These are phyloP conservation scores for Pythium diclinum DNA, from an alignment of 352 stramenopile genomes.

Conservation along the genomic window DNA sequence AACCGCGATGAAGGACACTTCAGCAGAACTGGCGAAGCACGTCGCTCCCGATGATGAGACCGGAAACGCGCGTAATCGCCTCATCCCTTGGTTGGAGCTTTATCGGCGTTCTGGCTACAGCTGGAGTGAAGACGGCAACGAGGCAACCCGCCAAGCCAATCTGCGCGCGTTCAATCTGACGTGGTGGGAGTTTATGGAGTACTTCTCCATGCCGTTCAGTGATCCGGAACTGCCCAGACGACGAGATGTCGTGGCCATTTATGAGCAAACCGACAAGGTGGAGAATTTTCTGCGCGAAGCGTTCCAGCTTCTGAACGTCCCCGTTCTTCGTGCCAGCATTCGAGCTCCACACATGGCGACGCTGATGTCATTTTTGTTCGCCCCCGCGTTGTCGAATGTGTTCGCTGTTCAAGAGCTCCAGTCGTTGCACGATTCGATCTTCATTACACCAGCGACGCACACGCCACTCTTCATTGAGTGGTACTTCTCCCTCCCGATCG, in stretches of 20 bases:
- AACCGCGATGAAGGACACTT: constrained; percentile 20
- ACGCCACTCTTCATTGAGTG: constrained; percentile 72
- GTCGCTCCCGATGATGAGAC: constrained; percentile 17
- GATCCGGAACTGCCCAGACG: constrained; percentile 53
- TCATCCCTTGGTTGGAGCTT: constrained; percentile 69
- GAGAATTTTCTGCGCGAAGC: constrained; percentile 55
- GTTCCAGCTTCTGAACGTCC: constrained; percentile 42
- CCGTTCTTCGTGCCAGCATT: constrained; percentile 43
- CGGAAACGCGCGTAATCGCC: constrained; percentile 23
- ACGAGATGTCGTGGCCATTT: constrained; percentile 61
- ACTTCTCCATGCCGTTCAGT: constrained; percentile 77
- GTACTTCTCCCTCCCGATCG: constrained; percentile 76
- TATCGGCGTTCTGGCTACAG: constrained; percentile 56
- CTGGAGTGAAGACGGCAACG: constrained; percentile 52
- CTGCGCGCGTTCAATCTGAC: constrained; percentile 45
- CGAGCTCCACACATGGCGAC: constrained; percentile 29
- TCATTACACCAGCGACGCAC: constrained; percentile 43
- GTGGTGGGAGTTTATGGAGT: constrained; percentile 75
- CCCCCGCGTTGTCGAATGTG: constrained; percentile 71
- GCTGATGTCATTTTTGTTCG: constrained; percentile 63
- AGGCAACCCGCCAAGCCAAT: constrained; percentile 34
- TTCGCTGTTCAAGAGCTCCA: constrained; percentile 81
- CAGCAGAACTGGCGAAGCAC: constrained; percentile 16
- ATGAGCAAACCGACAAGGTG: constrained; percentile 52
- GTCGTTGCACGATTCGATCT: constrained; percentile 55